phyloP scores from a whole-genome alignment of 306 rosid genomes.

The Citrullus colocynthis region DNA sequence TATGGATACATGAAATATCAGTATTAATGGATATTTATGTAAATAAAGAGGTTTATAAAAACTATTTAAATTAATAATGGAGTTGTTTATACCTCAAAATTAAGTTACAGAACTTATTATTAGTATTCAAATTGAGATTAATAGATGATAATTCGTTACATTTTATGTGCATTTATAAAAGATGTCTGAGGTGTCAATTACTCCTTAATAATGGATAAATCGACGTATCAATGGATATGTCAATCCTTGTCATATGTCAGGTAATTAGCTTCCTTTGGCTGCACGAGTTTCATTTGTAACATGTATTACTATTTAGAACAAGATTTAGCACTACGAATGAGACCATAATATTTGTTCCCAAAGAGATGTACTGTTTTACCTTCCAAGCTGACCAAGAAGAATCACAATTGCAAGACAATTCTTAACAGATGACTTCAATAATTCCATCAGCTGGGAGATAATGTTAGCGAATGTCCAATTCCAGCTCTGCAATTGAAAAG shows the following conservation, averaged over 20 bases:
- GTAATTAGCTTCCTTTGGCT: neutral
- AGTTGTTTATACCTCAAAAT: too few species aligned
- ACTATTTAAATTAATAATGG: too few species aligned
- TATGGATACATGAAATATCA: too few species aligned
- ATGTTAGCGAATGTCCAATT: conserved; percentile 42
- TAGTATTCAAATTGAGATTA: too few species aligned
- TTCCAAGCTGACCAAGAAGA: conserved; percentile 89
- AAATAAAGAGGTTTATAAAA: too few species aligned
- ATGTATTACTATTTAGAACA: neutral
- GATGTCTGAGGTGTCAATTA: too few species aligned
- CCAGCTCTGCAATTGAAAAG: conserved; percentile 58
- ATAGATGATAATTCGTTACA: too few species aligned
- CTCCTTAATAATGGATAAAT: too few species aligned
- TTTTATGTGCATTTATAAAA: too few species aligned
- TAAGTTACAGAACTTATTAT: too few species aligned
- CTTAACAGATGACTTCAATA: conserved; percentile 35
- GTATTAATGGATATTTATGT: too few species aligned
- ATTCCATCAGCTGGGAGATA: conserved; percentile 43
- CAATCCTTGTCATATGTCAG: neutral
- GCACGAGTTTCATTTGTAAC: neutral
- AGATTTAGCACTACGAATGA: neutral
- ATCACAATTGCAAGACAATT: conserved; percentile 37
- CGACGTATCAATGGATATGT: too few species aligned
- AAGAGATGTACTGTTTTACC: conserved; percentile 29
- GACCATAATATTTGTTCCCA: neutral